These are phyloP conservation scores for Symbiodinium natans DNA, from an alignment of 73 alveolate genomes.

Conservation along the genomic window DNA sequence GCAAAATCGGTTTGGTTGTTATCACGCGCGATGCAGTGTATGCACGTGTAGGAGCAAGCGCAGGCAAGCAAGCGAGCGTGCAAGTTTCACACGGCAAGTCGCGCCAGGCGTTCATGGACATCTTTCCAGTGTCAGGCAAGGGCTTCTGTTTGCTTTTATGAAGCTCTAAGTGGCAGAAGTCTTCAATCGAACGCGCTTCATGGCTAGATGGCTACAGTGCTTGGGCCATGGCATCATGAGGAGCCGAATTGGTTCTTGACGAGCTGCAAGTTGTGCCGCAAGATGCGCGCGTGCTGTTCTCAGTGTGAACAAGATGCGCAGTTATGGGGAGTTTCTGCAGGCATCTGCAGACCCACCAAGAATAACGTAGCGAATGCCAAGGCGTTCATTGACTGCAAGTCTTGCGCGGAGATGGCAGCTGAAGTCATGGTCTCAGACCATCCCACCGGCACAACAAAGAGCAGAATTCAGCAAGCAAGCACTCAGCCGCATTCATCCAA, in stretches of 20 bases:
- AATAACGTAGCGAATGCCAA: neutral
- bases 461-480: neutral
- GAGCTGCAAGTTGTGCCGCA: slow-evolving; percentile 87
- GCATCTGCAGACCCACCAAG: neutral
- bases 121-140: slow-evolving; percentile 78
- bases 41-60: neutral
- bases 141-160: too few species aligned
- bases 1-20: too few species aligned
- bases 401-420: slow-evolving; percentile 32
- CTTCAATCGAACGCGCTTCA: too few species aligned
- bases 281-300: slow-evolving; percentile 32
- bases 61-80: too few species aligned
- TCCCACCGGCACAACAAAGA: neutral
- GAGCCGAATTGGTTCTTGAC: slow-evolving; percentile 39
- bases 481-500: neutral
- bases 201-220: too few species aligned
- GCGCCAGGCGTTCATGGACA: slow-evolving; percentile 86
- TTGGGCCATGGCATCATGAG: neutral
- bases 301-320: neutral
- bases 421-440: neutral
- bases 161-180: too few species aligned
- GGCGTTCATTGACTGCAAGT: slow-evolving; percentile 81
- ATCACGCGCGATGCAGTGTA: too few species aligned
- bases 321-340: too few species aligned
- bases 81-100: too few species aligned